Conservation (phyloP, 768 basidiomycete species). For the Saitozyma sp. region DNA sequence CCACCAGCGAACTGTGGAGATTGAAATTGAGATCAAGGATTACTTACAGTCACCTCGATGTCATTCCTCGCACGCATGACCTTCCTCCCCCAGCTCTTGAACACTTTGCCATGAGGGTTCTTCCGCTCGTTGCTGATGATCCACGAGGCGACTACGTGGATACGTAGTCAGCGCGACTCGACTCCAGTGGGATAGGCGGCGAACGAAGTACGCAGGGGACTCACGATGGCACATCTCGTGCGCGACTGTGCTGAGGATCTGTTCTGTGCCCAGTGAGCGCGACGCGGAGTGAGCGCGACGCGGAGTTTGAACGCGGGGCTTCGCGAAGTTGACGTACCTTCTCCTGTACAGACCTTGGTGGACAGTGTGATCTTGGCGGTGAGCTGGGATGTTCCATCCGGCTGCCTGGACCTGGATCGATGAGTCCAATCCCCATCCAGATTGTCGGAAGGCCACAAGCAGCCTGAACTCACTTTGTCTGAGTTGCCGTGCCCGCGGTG, state of each 20-base stretch:
- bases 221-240: constrained; percentile 85
- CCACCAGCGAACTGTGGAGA: too few relatives aligned
- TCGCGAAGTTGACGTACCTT: too few relatives aligned
- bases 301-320: too few relatives aligned
- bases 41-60: constrained; percentile 64
- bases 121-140: constrained; percentile 69
- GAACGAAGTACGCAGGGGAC: constrained; percentile 6
- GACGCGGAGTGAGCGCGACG: too few relatives aligned
- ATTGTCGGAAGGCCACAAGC: too few relatives aligned
- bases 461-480: constrained; percentile 26
- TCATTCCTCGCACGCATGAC: constrained; percentile 70
- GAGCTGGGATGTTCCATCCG: constrained; percentile 16
- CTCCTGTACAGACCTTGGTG: constrained; percentile 73
- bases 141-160: constrained; percentile 68
- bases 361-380: constrained; percentile 67
- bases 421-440: too few relatives aligned
- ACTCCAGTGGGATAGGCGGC: background rate
- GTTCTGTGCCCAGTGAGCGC: constrained; percentile 58
- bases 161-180: background rate
- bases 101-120: constrained; percentile 71
- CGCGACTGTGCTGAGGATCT: constrained; percentile 76
- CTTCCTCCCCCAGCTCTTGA: constrained; percentile 69
- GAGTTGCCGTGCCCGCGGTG: constrained; percentile 53
- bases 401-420: constrained; percentile 10
- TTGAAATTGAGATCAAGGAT: too few relatives aligned